Evolutionary conservation across 352 stramenopile species (phyloP).

Genomic region (Pythium grandisporangium): DNA sequence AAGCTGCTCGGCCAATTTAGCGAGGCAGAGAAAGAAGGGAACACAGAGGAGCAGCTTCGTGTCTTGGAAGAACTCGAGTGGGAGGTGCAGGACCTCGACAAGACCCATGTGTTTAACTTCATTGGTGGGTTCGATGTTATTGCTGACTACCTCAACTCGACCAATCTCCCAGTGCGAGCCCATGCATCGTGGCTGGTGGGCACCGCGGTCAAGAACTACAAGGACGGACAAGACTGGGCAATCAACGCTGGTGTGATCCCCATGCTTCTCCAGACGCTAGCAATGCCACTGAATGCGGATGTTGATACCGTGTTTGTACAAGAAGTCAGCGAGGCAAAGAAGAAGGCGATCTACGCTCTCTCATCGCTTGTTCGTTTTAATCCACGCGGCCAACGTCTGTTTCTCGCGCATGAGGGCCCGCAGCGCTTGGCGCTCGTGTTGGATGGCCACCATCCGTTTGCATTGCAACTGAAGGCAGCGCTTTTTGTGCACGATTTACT

Average conservation of each 20-base stretch:
- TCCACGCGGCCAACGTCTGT: constrained; percentile 53
- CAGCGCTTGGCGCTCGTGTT: constrained; percentile 22
- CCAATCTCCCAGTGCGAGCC: constrained; percentile 46
- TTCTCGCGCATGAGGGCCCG: constrained; percentile 23
- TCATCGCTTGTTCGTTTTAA: constrained; percentile 65
- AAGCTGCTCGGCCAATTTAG: constrained; percentile 66
- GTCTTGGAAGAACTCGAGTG: constrained; percentile 70
- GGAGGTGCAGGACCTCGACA: constrained; percentile 85
- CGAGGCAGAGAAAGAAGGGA: constrained; percentile 38
- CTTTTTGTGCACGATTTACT: constrained; percentile 68
- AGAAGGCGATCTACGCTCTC: constrained; percentile 75
- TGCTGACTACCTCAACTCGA: constrained; percentile 62
- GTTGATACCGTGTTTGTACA: background rate
- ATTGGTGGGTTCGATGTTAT: constrained; percentile 75
- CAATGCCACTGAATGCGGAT: constrained; percentile 13
- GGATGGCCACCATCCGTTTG: constrained; percentile 22
- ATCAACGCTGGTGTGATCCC: constrained; percentile 68
- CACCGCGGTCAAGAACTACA: constrained; percentile 77
- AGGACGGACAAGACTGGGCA: constrained; percentile 72
- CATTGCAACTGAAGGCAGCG: constrained; percentile 62
- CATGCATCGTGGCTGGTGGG: constrained; percentile 62
- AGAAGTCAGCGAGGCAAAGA: constrained; percentile 62
- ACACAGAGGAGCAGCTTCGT: constrained; percentile 34
- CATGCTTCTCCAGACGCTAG: constrained; percentile 48
- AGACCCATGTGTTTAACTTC: constrained; percentile 82